Percentiles rank a stretch among this genome's conserved stretches.
Evolutionary conservation across 331 rosid species (phyloP).

Genomic region (Malus hybrid): DNA sequence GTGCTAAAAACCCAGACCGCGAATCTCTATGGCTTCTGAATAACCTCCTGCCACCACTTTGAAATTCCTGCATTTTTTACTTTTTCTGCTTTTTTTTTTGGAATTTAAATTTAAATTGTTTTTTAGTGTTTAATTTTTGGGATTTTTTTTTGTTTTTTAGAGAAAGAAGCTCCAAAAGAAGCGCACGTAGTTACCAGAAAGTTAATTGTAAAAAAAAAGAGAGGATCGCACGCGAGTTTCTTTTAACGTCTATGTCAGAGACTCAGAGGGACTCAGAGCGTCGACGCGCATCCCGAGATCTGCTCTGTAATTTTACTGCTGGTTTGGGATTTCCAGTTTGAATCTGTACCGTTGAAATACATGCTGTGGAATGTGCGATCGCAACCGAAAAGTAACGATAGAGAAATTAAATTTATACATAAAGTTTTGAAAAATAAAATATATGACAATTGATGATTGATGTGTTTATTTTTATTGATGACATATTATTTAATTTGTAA

Average conservation of each 20-base stretch:
- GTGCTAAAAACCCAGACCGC: neutral
- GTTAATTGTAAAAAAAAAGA: neutral
- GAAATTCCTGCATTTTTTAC: neutral
- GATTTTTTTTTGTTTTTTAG: neutral
- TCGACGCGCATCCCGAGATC: slow-evolving; percentile 12
- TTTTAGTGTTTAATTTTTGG: neutral
- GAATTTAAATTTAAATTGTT: neutral
- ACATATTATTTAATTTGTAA: too few species aligned
- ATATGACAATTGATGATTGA: too few species aligned
- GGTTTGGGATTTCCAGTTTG: neutral
- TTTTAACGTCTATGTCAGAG: slow-evolving; percentile 19
- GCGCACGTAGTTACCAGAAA: neutral
- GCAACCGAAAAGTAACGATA: neutral
- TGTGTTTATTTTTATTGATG: too few species aligned
- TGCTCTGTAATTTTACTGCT: neutral
- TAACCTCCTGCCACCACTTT: slow-evolving; percentile 3
- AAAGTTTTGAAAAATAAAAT: too few species aligned
- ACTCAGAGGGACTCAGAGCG: slow-evolving; percentile 18
- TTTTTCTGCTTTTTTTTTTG: neutral
- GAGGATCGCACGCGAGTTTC: slow-evolving; percentile 25
- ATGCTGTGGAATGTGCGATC: neutral
- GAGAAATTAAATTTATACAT: too few species aligned
- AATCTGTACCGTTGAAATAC: slow-evolving; percentile 7
- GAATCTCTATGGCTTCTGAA: neutral
- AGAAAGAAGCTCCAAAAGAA: neutral